Evolutionary conservation across 2,329 filamentous ascomycete species (phyloP).

Genomic region (Fusarium sp.): DNA sequence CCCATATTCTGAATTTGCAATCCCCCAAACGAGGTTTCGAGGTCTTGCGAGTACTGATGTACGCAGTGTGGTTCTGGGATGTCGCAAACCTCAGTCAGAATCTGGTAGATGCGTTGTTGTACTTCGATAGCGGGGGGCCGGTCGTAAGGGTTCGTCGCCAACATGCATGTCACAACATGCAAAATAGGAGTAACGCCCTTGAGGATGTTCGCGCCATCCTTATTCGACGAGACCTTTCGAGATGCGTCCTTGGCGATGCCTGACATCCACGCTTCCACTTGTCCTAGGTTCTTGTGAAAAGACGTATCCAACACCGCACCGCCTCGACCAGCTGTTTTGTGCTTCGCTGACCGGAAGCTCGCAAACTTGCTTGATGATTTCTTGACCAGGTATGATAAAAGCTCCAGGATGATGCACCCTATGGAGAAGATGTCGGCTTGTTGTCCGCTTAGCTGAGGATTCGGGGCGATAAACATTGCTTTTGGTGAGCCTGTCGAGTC

Average conservation of each 20-base stretch:
- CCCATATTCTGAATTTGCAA: slow-evolving; percentile 33
- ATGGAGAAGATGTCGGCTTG: slow-evolving; percentile 77
- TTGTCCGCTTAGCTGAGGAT: slow-evolving; percentile 60
- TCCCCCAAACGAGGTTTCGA: slow-evolving; percentile 42
- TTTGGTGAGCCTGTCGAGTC: slow-evolving; percentile 41
- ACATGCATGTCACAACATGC: slow-evolving; percentile 63
- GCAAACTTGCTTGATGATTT: slow-evolving; percentile 72
- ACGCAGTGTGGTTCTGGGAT: slow-evolving; percentile 63
- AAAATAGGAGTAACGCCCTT: slow-evolving; percentile 62
- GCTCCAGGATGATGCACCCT: slow-evolving; percentile 76
- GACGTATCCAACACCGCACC: slow-evolving; percentile 73
- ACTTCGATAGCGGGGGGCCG: slow-evolving; percentile 63
- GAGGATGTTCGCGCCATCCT: slow-evolving; percentile 57
- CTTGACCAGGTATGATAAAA: slow-evolving; percentile 74
- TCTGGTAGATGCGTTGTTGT: slow-evolving; percentile 61
- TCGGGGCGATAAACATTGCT: slow-evolving; percentile 51
- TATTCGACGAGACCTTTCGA: slow-evolving; percentile 53
- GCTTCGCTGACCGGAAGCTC: slow-evolving; percentile 71
- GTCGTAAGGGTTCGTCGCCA: slow-evolving; percentile 60
- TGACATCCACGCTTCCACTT: slow-evolving; percentile 74
- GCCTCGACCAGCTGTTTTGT: slow-evolving; percentile 65
- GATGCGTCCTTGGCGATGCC: slow-evolving; percentile 66
- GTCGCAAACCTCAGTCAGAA: slow-evolving; percentile 59
- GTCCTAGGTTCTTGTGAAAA: slow-evolving; percentile 75
- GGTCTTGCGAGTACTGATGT: slow-evolving; percentile 55